Evolutionary conservation across 2,329 filamentous ascomycete species (phyloP).

Genomic region (Hymenoscyphus infarciens): DNA sequence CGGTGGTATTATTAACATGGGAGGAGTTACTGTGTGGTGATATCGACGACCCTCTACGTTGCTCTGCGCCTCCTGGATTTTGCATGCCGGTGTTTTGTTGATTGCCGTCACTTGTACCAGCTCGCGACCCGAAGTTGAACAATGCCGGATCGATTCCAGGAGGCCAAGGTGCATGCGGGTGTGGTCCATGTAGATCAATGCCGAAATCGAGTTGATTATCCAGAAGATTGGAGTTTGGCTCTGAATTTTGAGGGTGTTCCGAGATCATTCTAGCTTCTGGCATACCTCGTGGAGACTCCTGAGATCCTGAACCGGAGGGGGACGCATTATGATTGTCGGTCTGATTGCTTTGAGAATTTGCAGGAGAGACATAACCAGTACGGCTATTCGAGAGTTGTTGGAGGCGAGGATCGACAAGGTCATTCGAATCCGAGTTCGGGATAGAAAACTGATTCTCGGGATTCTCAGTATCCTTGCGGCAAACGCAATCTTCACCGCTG

Average conservation of each 20-base stretch:
- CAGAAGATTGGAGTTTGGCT: not conserved
- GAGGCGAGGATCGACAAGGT: not conserved
- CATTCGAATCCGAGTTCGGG: not conserved
- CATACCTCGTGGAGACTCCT: not conserved
- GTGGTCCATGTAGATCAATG: not conserved
- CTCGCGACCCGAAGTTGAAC: not conserved
- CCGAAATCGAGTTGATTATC: not conserved
- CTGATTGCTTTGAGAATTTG: not conserved
- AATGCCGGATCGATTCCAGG: not conserved
- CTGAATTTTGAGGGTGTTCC: not conserved
- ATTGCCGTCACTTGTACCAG: not conserved
- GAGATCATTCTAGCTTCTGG: conserved; percentile 1
- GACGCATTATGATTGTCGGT: not conserved
- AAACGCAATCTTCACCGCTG: not conserved
- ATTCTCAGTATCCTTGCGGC: not conserved
- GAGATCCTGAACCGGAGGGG: not conserved
- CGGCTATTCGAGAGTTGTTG: not conserved
- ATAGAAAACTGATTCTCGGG: not conserved
- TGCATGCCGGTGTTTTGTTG: not conserved
- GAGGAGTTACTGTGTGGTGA: too few relatives aligned
- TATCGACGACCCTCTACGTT: not conserved
- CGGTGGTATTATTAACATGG: too few relatives aligned
- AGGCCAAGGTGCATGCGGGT: not conserved
- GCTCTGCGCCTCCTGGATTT: not conserved
- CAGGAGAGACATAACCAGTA: not conserved